Evolutionary conservation across 768 basidiomycete genomes (phyloP).

Genomic region (Auriscalpium orientale): DNA sequence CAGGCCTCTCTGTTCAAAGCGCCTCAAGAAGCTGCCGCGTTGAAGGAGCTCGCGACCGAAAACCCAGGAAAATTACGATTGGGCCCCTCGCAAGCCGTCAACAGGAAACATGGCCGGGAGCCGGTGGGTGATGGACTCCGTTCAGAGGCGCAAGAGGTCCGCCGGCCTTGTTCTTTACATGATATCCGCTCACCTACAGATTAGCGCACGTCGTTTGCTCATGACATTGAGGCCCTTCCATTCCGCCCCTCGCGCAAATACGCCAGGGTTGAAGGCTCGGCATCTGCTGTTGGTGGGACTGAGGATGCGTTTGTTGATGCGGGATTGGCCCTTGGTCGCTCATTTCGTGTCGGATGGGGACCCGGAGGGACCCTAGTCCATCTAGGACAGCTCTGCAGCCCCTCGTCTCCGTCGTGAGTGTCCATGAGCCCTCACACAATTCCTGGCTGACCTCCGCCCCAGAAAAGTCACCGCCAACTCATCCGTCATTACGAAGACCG

Average conservation of each 20-base stretch:
- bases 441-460: constrained; percentile 1
- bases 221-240: constrained; percentile 57
- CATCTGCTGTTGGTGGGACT: constrained; percentile 54
- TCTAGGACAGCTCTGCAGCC: constrained; percentile 65
- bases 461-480: constrained; percentile 56
- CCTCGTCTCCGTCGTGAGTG: constrained; percentile 46
- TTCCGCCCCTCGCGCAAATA: constrained; percentile 77
- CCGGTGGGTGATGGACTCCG: constrained; percentile 66
- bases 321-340: constrained; percentile 77
- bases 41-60: constrained; percentile 22
- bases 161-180: constrained; percentile 6
- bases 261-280: constrained; percentile 59
- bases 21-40: constrained; percentile 64
- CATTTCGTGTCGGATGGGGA: constrained; percentile 89
- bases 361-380: constrained; percentile 70
- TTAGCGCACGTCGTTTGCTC: constrained; percentile 75
- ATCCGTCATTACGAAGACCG: constrained; percentile 47
- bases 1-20: constrained; percentile 79
- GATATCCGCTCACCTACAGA: too few relatives aligned
- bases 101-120: constrained; percentile 70
- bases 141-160: constrained; percentile 53
- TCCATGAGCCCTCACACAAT: neutral
- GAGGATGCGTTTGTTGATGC: constrained; percentile 73
- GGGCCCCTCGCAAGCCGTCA: constrained; percentile 33
- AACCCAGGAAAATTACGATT: constrained; percentile 19